Base-by-base conservation (phyloP, 441 rosid genomes). In the Geranium incanum region DNA sequence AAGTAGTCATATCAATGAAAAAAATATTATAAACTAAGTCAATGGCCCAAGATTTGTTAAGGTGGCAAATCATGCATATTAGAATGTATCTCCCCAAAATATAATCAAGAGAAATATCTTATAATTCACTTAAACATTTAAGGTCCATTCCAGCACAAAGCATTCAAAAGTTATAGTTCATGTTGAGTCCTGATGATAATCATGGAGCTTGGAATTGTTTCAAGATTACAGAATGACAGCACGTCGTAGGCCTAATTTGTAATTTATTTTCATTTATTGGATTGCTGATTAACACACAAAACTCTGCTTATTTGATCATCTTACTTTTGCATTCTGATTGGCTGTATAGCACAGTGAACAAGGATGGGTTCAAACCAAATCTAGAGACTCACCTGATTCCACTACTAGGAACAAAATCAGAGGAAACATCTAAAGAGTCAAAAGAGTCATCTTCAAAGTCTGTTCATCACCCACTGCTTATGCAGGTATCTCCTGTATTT, bases 311-410 rank as follows among this genome's bases (percentile, higher is more conserved):
- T 69, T 41, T 74, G 65, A 57, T 68, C 66, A 4, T 18, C 57
- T 50, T 0, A 6, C 36, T 65, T 69, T 69, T 41, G 45, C 18
- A 66, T 60, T 68, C 70, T 68, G 71, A 74, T 84, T 79, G 73
- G 62, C 79, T 75, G 73, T 86, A 77, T 84, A 91, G 98, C 78
- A 89, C 93, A 75, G 93, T 91, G 73, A 93, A 91, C 75, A 84
- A 84, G 67, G 96, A 91, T 76, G 98, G 98, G 18, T 91, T 93
- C 78, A 91, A 91, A 78, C 98, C 98, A 38, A 93, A 91, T 78
- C 83, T 91, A 72, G 98, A 91, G 81, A 91, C 90, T 18, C 96
- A 93, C 18, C 93, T 93, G 66, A 79, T 88, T 79, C 96, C 96
- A 3, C 74, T 93, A 64, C 92, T 91, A 63, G 89, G 92, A 45